phyloP scores from a whole-genome alignment of 2,329 filamentous ascomycete genomes.

The Paracorniculantispora psalliotae region DNA sequence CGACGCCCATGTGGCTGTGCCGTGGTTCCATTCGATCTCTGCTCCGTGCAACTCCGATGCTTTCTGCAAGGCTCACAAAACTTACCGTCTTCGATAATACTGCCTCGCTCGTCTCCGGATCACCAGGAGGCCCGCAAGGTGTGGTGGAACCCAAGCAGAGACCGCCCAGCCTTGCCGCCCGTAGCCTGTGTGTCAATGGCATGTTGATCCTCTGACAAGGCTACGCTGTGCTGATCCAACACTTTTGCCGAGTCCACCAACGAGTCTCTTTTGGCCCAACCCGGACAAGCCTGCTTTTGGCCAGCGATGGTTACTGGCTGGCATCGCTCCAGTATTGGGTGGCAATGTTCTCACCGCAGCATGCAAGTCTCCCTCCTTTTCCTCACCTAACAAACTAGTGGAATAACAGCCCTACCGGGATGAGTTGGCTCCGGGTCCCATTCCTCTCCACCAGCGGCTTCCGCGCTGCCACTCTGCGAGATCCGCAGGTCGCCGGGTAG shows the following conservation, averaged over 20 bases:
- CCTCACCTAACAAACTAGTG: too few relatives aligned
- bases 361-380: neutral
- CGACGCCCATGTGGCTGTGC: conserved; percentile 12
- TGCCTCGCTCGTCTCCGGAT: neutral
- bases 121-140: neutral
- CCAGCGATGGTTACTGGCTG: neutral
- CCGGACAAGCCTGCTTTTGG: neutral
- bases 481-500: neutral
- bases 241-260: neutral
- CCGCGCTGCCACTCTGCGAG: neutral
- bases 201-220: neutral
- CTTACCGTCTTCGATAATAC: neutral
- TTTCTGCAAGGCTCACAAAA: neutral
- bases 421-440: neutral
- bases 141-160: neutral
- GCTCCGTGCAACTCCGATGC: neutral
- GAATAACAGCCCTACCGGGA: neutral
- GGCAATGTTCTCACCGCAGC: neutral
- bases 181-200: neutral
- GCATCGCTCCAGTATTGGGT: neutral
- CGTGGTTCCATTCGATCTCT: neutral
- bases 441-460: neutral
- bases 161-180: neutral
- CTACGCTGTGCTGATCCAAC: neutral
- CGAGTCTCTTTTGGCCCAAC: neutral